Evolutionary conservation across 139 green algal species (phyloP).

Genomic region (Chlorella sp.): DNA sequence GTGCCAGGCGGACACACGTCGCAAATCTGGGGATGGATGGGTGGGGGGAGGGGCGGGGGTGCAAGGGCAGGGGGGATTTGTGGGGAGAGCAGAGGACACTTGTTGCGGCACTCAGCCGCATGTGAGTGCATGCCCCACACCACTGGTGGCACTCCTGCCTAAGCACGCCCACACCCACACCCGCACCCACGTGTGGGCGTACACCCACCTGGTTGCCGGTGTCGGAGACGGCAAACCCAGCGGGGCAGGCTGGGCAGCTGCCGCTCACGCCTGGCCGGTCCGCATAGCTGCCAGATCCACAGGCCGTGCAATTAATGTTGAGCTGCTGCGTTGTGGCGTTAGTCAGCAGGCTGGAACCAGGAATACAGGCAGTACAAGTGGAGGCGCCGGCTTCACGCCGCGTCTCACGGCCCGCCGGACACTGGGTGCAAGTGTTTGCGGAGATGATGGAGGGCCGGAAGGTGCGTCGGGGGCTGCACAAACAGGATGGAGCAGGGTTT

Average conservation of each 20-base stretch:
- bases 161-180: no score
- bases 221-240: neutral
- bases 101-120: no score
- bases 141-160: no score
- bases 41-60: no score
- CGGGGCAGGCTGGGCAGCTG: slow-evolving; percentile 2
- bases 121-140: no score
- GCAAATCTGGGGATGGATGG: neutral
- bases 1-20: neutral
- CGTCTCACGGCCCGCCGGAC: neutral
- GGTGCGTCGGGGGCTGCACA: neutral
- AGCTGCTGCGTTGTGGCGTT: neutral
- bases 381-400: neutral
- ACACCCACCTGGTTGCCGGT: neutral
- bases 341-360: neutral
- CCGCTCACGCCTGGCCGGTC: neutral
- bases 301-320: slow-evolving; percentile 1
- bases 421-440: neutral
- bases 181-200: no score
- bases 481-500: neutral
- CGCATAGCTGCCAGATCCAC: neutral
- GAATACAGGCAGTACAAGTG: slow-evolving; percentile 5
- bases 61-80: no score
- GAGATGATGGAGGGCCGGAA: slow-evolving; percentile 8
- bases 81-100: no score